Base-by-base conservation (phyloP, 805 yeast species). In the Metschnikowia similis region DNA sequence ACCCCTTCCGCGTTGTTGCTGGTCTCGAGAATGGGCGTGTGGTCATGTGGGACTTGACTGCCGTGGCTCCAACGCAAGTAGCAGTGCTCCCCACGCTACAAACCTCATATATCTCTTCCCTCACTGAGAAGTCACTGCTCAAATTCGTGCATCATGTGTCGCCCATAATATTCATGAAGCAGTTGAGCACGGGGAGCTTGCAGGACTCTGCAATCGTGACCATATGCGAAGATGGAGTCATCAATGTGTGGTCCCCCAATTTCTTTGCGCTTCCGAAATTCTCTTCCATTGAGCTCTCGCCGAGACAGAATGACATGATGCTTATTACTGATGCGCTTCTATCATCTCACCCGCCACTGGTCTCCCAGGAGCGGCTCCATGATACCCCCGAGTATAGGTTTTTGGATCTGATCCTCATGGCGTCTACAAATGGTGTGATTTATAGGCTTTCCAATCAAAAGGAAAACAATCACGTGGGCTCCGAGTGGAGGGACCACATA, bases 1-100 rank as follows among this genome's bases (percentile, higher is more conserved):
- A 69, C 21, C 61, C 76, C 1, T 66, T 69, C 44, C 67, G 72
- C 45, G 63, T 82, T 0, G 60, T 78, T 28, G 84, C 75, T 0
- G 81, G 84, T 0, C 69, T 80, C 5, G 58, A 59, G 14, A 76
- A 76, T 56, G 86, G 87, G 0, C 70, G 71, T 45, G 41, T 82
- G 1, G 74, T 72, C n/a, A 62, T 77, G 8, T 81, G 84, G 83
- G 79, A 80, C 55, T 53, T 75, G 26, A 14, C 53, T 10, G 44
- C 48, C 5, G 57, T 48, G 9, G 28, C 41, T 37, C 60, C 59
- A 29, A 53, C 54, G 4, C 50, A 51, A 29, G 48, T 58, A 26
- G 52, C 58, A 4, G 47, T 58, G 31, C 52, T 56, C 10, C 61
- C 61, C 26, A 55, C 60, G 10, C 57, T 58, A 14, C 56, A 56